Evolutionary conservation across 257 asterid genomes (phyloP), one percentile per base, ranked within the genome.

Genomic region (Linderniella brevidens): DNA sequence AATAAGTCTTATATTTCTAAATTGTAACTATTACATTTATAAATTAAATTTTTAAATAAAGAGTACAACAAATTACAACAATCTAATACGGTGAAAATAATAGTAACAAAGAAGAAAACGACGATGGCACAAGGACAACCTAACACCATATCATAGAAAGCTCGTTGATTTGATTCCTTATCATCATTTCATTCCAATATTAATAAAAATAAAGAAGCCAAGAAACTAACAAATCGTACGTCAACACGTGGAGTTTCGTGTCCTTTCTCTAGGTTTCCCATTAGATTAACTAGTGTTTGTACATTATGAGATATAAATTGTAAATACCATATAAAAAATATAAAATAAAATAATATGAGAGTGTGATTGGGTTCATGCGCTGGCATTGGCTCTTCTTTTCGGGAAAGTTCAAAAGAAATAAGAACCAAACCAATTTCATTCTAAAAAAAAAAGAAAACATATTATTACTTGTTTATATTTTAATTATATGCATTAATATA

Each of bases 321-420:
- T 9, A 50, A 63, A 57, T 38, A 38, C 3, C 43, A 38, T 38
- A 45, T 54, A 55, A 66, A 25, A 25, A 3, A 2, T 2, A 25
- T 25, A 25, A 25, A 25, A 25, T 25, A 25, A 25, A 25, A 25
- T 25, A 25, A 25, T 25, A 2, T 25, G 32, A 25, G 3, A 25
- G 32, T 25, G 32, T 25, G 32, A 25, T 25, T 25, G 6, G 32
- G 32, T 25, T 25, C 32, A 25, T 25, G 32, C 4, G 79, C 67
- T 72, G 84, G 77, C 65, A 67, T 61, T 69, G 68, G 73, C 68
- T 68, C 74, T 70, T 65, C 70, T 73, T 72, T 68, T 19, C 54
- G 66, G 50, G 58, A 70, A 60, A 20, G 44, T 41, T n/a, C 35
- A 52, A 60, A 19, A 17, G 13, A 8, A 29, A 53, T 8, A 62